These are phyloP conservation scores for Talaromyces sp. DNA, from an alignment of 2,329 filamentous ascomycete species.

Conservation along the genomic window DNA sequence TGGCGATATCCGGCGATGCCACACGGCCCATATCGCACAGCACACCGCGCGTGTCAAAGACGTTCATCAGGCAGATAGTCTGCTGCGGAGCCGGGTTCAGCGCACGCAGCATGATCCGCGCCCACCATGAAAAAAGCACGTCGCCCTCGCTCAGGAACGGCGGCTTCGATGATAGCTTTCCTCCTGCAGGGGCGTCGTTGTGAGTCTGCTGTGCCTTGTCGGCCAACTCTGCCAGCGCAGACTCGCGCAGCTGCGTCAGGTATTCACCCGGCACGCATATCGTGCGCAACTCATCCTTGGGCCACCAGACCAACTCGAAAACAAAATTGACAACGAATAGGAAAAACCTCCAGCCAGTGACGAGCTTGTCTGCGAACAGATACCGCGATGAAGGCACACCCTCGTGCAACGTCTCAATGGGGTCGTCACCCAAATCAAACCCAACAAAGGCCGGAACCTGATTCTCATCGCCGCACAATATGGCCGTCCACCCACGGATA, in stretches of 20 bases:
- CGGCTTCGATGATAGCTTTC: neutral
- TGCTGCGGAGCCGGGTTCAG: constrained; percentile 22
- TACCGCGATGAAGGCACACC: neutral
- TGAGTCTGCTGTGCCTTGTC: constrained; percentile 5
- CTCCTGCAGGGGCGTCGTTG: neutral
- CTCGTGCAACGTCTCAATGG: constrained; percentile 3
- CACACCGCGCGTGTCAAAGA: constrained; percentile 33
- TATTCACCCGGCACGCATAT: constrained; percentile 36
- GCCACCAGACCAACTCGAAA: constrained; percentile 3
- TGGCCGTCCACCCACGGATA: constrained; percentile 44
- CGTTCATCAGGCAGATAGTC: constrained; percentile 36
- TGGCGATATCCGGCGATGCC: constrained; percentile 20
- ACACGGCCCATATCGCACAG: constrained; percentile 22
- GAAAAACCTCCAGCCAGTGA: constrained; percentile 7
- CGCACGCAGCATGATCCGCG: constrained; percentile 23
- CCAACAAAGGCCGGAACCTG: constrained; percentile 22
- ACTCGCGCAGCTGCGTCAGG: constrained; percentile 25
- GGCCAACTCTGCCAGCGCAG: constrained; percentile 9
- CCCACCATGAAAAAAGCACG: constrained; percentile 41
- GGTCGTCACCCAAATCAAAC: constrained; percentile 1
- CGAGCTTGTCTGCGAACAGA: constrained; percentile 2
- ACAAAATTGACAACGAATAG: constrained; percentile 1
- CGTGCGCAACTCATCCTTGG: constrained; percentile 33
- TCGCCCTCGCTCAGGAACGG: constrained; percentile 47
- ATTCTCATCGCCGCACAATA: constrained; percentile 40